Conservation (phyloP, 2,329 filamentous ascomycete species). For the Ambrosiella cleistominuta region DNA sequence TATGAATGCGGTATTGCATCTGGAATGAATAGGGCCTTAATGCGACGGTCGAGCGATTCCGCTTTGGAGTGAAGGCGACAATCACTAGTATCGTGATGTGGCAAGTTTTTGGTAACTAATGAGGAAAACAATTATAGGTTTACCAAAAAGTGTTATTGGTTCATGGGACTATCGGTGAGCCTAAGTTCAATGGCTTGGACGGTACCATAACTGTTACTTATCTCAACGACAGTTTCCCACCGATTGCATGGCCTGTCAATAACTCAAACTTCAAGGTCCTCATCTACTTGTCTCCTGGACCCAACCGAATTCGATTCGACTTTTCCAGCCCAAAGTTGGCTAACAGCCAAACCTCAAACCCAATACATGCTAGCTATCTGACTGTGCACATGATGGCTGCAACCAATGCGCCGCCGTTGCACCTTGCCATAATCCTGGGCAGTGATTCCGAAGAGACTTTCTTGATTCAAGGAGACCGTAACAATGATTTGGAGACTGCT, state of each 20-base stretch:
- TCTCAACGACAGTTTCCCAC: constrained; percentile 69
- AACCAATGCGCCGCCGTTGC: constrained; percentile 62
- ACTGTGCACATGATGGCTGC: constrained; percentile 76
- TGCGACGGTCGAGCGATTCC: too few species aligned
- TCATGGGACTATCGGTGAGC: constrained; percentile 53
- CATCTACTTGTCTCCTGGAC: constrained; percentile 76
- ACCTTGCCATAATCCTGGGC: constrained; percentile 72
- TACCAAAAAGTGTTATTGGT: constrained; percentile 80
- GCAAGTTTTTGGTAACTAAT: too few species aligned
- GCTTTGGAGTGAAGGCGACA: too few species aligned
- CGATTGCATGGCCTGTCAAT: constrained; percentile 70
- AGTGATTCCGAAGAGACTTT: constrained; percentile 78
- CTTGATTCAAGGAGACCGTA: constrained; percentile 60
- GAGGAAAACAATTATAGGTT: constrained; percentile 36
- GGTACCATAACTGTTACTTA: constrained; percentile 65
- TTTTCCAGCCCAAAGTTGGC: constrained; percentile 70
- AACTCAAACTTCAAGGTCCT: constrained; percentile 85
- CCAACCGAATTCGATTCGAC: constrained; percentile 75
- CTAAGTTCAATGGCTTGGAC: constrained; percentile 53
- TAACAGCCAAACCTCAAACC: constrained; percentile 46
- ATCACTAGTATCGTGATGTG: too few species aligned
- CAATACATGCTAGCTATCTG: constrained; percentile 60
- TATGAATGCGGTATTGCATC: too few species aligned
- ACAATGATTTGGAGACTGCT: constrained; percentile 61
- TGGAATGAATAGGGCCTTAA: too few species aligned